These are phyloP conservation scores for Scytalidium sp. DNA, from an alignment of 2,329 filamentous ascomycete species.

Conservation along the genomic window DNA sequence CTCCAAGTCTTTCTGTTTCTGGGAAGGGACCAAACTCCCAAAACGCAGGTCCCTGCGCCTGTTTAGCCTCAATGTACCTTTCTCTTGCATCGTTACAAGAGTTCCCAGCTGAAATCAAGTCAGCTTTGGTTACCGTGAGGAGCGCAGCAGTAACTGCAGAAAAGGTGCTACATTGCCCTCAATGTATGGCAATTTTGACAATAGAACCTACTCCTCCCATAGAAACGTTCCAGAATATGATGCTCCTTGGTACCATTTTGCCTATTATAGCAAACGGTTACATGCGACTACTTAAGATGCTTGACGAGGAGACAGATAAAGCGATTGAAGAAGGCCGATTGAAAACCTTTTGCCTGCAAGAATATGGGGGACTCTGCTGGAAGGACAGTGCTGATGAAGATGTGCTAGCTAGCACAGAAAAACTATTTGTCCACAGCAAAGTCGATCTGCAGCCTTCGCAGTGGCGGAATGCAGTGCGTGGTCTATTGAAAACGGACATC, in stretches of 20 bases:
- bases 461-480: slow-evolving; percentile 53
- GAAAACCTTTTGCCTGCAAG: slow-evolving; percentile 22
- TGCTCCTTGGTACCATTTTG: slow-evolving; percentile 56
- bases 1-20: neutral
- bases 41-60: slow-evolving; percentile 16
- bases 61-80: slow-evolving; percentile 26
- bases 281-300: slow-evolving; percentile 48
- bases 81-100: slow-evolving; percentile 23
- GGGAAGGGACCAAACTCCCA: neutral
- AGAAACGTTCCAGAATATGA: slow-evolving; percentile 53
- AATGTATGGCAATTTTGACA: slow-evolving; percentile 41
- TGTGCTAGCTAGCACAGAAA: slow-evolving; percentile 14
- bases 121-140: slow-evolving; percentile 21
- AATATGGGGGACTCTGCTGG: slow-evolving; percentile 24
- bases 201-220: slow-evolving; percentile 39
- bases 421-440: slow-evolving; percentile 33
- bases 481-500: slow-evolving; percentile 54
- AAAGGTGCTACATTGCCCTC: slow-evolving; percentile 47
- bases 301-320: slow-evolving; percentile 47
- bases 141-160: slow-evolving; percentile 31
- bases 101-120: slow-evolving; percentile 23
- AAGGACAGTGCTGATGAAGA: slow-evolving; percentile 8
- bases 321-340: slow-evolving; percentile 40
- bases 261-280: slow-evolving; percentile 58
- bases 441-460: slow-evolving; percentile 46